A percentile compares a stretch with the other conserved stretches of the same genome.
Conservation (phyloP, 192 early-diverging fungal species). For the Jimgerdemannia lactiflua region DNA sequence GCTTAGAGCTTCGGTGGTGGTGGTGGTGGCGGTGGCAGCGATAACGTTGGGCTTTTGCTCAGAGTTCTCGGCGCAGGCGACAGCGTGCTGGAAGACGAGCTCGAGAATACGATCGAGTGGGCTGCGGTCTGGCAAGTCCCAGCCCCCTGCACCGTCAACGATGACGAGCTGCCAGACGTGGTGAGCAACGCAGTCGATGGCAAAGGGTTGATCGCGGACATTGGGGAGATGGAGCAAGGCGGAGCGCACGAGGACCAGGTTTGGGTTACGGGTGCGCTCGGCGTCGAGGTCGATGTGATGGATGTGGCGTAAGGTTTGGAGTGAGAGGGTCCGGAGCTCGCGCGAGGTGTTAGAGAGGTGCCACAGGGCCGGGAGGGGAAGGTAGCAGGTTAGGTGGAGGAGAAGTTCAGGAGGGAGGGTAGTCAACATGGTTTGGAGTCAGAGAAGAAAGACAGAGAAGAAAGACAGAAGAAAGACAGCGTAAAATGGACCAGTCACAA, state of each 20-base stretch:
- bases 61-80: neutral
- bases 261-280: neutral
- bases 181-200: neutral
- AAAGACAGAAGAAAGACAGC: too few species aligned
- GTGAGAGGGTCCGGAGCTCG: neutral
- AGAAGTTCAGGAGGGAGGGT: neutral
- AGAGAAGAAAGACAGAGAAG: too few species aligned
- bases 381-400: neutral
- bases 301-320: neutral
- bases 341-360: neutral
- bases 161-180: neutral
- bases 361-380: neutral
- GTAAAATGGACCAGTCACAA: too few species aligned
- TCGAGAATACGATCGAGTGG: neutral
- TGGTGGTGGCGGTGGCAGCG: too few species aligned
- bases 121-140: neutral
- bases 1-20: too few species aligned
- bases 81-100: neutral
- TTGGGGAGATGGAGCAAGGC: neutral
- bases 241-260: neutral
- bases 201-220: neutral
- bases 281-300: neutral
- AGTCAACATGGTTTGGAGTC: neutral
- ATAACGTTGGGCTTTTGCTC: too few species aligned
- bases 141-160: neutral